These are phyloP conservation scores for Monilinia laxa DNA, from an alignment of 2,329 filamentous ascomycete genomes.

Conservation along the genomic window DNA sequence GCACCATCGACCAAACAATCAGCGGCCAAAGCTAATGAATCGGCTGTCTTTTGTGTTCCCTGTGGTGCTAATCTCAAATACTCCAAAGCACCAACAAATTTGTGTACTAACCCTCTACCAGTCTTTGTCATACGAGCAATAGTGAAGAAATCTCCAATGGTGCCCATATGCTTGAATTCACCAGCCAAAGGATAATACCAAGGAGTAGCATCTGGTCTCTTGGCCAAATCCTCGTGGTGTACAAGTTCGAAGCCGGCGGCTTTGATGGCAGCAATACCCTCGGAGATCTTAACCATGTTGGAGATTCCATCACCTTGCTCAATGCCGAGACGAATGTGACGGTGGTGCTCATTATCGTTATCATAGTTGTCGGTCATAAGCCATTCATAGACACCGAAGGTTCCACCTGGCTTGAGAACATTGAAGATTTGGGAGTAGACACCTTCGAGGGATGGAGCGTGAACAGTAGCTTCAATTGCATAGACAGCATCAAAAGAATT, in stretches of 20 bases:
- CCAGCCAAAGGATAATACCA: constrained; percentile 95
- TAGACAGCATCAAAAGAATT: constrained; percentile 94
- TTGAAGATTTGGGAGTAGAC: constrained; percentile 95
- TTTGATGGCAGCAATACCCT: constrained; percentile 80
- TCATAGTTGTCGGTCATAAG: constrained; percentile 96
- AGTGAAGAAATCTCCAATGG: constrained; percentile 76
- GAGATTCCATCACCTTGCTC: constrained; percentile 96
- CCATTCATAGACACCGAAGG: constrained; percentile 98
- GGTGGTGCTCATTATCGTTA: constrained; percentile 81
- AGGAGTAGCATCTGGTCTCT: constrained; percentile 69
- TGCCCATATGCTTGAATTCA: constrained; percentile 78
- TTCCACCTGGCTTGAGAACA: constrained; percentile 91
- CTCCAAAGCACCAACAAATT: constrained; percentile 75
- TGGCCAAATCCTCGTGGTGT: constrained; percentile 82
- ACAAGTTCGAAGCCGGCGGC: constrained; percentile 82
- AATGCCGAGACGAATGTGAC: constrained; percentile 88
- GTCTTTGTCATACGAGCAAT: constrained; percentile 86
- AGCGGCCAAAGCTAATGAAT: constrained; percentile 77
- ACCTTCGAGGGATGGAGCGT: constrained; percentile 85
- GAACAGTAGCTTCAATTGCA: constrained; percentile 94
- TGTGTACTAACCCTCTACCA: constrained; percentile 73
- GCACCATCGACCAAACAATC: constrained; percentile 86
- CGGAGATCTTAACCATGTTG: constrained; percentile 89
- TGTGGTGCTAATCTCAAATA: constrained; percentile 69
- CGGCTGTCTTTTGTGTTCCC: constrained; percentile 92